Evolutionary conservation across 805 yeast genomes (phyloP), one percentile per base, ranked within the genome.

Genomic region (Starmerella vaccinii): DNA sequence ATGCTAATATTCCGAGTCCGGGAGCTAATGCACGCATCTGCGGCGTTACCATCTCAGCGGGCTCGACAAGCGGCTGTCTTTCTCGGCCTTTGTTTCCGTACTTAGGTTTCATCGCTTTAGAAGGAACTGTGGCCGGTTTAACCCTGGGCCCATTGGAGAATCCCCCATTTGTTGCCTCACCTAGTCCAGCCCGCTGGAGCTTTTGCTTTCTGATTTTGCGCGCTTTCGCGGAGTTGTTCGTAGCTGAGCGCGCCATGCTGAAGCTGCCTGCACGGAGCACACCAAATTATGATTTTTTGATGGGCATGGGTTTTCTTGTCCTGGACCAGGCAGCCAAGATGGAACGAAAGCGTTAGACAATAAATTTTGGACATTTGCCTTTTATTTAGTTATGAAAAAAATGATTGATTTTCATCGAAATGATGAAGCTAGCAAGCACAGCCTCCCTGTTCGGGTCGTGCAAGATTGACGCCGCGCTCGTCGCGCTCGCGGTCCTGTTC

Each of bases 401-500:
- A 39, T 5, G 5, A 19, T 5, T 19, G 12, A 19, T 39, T 22
- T 26, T n/a, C 9, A 23, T 39, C 13, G 12, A n/a, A n/a, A n/a
- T 23, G 13, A 23, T 39, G n/a, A 34, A 19, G 12, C 52, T 54
- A 69, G 62, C 73, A 69, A 32, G 64, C 65, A 53, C 72, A 68
- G 13, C 67, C 62, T 47, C 45, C 13, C 46, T 54, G 60, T 44
- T 50, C 53, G 10, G 51, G 46, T 8, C 53, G 51, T 10, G 51
- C 34, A 15, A 60, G 49, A 47, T 60, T 62, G 13, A 60, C 46
- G 10, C 56, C 43, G 16, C 53, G 53, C 44, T 58, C 59, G 13
- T 57, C 59, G 13, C 61, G 53, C 47, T 58, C 60, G 9, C 56
- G 56, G 42, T 55, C 66, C 26, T 46, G 51, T 22, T 56, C 51